Conservation (phyloP, 2,329 filamentous ascomycete species). For the Ceratocystis smalleyi region DNA sequence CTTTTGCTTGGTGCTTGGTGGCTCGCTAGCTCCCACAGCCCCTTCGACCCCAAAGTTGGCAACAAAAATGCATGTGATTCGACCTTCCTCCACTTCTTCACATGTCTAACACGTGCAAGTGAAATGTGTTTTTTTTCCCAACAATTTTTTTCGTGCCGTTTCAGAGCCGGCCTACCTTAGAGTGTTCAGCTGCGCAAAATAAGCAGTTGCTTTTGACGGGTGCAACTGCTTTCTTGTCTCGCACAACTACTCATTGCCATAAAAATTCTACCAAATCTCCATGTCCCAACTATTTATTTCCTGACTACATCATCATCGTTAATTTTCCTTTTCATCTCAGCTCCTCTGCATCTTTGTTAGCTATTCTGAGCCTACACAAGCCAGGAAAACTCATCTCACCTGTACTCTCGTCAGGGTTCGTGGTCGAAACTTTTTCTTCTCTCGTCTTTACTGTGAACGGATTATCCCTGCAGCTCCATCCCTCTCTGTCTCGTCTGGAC, state of each 20-base stretch:
- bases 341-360: background rate
- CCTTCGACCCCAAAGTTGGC: conserved; percentile 3
- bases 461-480: background rate
- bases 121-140: conserved; percentile 13
- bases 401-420: background rate
- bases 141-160: conserved; percentile 14
- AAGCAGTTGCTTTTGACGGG: background rate
- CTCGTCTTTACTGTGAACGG: background rate
- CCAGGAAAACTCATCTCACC: background rate
- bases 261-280: background rate
- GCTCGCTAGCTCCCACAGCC: conserved; percentile 4
- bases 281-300: background rate
- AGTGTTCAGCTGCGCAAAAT: background rate
- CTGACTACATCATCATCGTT: background rate
- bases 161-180: background rate
- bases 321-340: background rate
- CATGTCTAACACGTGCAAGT: conserved; percentile 16
- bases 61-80: conserved; percentile 18
- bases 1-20: background rate
- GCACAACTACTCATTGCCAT: background rate
- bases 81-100: conserved; percentile 11
- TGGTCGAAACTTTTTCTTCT: background rate
- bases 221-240: background rate
- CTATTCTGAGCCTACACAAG: background rate
- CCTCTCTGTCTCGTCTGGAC: background rate